These are phyloP conservation scores for Termitomyces sp. DNA, from an alignment of 768 basidiomycete genomes.

Conservation along the genomic window DNA sequence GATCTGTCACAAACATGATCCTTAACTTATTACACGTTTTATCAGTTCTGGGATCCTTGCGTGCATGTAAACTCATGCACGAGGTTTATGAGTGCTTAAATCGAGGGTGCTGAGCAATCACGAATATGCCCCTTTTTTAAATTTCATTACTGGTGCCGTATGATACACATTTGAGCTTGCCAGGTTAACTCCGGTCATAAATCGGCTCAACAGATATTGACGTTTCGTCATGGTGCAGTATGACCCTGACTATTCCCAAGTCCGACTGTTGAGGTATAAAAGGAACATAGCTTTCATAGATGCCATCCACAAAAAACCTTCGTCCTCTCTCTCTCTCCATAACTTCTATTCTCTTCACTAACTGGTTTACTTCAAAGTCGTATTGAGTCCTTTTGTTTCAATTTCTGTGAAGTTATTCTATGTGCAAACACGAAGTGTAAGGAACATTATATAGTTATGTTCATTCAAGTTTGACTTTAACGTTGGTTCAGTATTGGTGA, in stretches of 20 bases:
- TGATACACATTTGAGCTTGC: slow-evolving; percentile 1
- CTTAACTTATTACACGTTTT: slow-evolving; percentile 7
- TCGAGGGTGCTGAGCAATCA: slow-evolving; percentile 6
- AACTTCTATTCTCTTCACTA: background rate
- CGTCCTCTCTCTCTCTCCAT: background rate
- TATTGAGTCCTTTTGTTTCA: background rate
- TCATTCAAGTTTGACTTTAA: background rate
- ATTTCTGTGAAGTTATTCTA: slow-evolving; percentile 8
- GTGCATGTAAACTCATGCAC: slow-evolving; percentile 9
- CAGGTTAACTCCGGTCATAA: slow-evolving; percentile 13
- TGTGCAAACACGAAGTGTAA: slow-evolving; percentile 36
- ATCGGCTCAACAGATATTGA: slow-evolving; percentile 16
- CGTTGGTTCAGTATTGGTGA: slow-evolving; percentile 34
- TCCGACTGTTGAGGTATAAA: slow-evolving; percentile 15
- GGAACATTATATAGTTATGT: slow-evolving; percentile 2
- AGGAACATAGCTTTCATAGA: background rate
- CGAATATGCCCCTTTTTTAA: slow-evolving; percentile 10
- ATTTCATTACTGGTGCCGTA: slow-evolving; percentile 4
- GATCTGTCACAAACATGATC: slow-evolving; percentile 8
- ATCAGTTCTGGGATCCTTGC: background rate
- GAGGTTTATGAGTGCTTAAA: slow-evolving; percentile 2
- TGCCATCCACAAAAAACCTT: background rate
- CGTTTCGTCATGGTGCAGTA: slow-evolving; percentile 10
- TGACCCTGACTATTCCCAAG: slow-evolving; percentile 16
- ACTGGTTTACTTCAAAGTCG: background rate